Evolutionary conservation across 1,284 basidiomycete species (phyloP), one percentile per base, ranked within the genome.

Genomic region (Pyrrhoderma noxium): DNA sequence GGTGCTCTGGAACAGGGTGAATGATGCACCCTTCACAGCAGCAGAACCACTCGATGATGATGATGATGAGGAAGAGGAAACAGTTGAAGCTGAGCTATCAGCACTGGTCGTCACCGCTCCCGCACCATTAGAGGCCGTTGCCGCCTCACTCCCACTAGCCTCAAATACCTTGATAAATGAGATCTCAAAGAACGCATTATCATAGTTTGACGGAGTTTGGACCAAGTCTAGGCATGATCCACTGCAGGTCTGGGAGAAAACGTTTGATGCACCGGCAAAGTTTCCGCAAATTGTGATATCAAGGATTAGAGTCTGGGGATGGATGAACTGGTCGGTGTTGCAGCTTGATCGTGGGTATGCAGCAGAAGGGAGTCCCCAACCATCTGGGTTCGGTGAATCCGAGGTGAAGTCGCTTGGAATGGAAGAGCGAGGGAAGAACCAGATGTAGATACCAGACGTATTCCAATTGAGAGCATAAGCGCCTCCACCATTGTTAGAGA

Each of bases 401-500:
- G 52, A 46, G 1, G 55, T 44, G 7, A 56, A 18, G 37, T 56
- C 55, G n/a, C 47, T 1, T 8, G 55, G 55, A 0, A 56, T 42
- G 22, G 52, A 36, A 1, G 23, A 25, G 36, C 55, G 55, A 34
- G 62, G 61, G 63, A 70, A 73, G 51, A 69, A 67, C 70, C 72
- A 77, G 18, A 76, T 65, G n/a, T 60, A 60, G 47, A 77, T 65
- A 0, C 74, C 74, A 23, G 61, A 54, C 8, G 60, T 60, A 51
- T 70, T 65, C 70, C 72, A 75, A n/a, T 69, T 60, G 61, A 69
- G 68, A 2, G 67, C 72, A 43, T 66, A 74, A 2, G 72, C 70
- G 1, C 72, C 73, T 5, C 74, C 73, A 7, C 70, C 70, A 8
- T 47, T 60, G 0, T 49, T 58, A 52, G 73, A 70, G 59, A 73